phyloP scores from a whole-genome alignment of 495 filamentous ascomycete species.

The Podospora didyma region DNA sequence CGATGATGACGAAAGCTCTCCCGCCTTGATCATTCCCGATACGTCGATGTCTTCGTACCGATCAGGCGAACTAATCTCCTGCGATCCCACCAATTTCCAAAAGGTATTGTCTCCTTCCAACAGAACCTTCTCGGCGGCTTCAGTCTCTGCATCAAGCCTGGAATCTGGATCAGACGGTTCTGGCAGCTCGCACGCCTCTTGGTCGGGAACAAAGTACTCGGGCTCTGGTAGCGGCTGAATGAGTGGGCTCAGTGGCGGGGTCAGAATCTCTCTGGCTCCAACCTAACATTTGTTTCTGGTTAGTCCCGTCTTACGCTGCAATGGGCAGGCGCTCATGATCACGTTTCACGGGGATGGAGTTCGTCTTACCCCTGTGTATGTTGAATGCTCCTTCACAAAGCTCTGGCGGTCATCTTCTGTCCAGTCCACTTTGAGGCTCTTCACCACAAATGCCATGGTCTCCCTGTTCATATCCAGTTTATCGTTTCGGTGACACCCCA shows the following conservation, averaged over 20 bases:
- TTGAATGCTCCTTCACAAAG: conserved; percentile 26
- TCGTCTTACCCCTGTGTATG: conserved; percentile 35
- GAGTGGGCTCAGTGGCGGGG: conserved; percentile 57
- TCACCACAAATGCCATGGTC: conserved; percentile 14
- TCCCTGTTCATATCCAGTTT: conserved; percentile 17
- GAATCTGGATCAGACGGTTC: conserved; percentile 48
- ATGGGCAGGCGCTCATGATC: not conserved
- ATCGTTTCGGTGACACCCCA: conserved; percentile 11
- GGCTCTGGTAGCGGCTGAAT: conserved; percentile 23
- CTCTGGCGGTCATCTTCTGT: conserved; percentile 28
- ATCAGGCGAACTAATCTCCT: conserved; percentile 8
- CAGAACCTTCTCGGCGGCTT: conserved; percentile 37
- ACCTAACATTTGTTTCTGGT: conserved; percentile 20
- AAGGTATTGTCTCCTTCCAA: conserved; percentile 18
- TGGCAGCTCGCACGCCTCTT: conserved; percentile 46
- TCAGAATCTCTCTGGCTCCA: conserved; percentile 36
- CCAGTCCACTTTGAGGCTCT: conserved; percentile 34
- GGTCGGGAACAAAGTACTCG: conserved; percentile 44
- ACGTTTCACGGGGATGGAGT: not conserved
- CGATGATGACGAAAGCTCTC: conserved; percentile 15
- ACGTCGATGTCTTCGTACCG: conserved; percentile 21
- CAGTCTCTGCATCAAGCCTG: conserved; percentile 42
- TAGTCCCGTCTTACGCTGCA: not conserved
- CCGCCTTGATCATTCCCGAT: conserved; percentile 18
- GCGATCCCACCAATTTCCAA: conserved; percentile 6